A percentile compares a stretch with the other conserved stretches of the same genome.
These are phyloP conservation scores for Carex pumila DNA, from an alignment of 176 grass and related monocot species.

Conservation along the genomic window DNA sequence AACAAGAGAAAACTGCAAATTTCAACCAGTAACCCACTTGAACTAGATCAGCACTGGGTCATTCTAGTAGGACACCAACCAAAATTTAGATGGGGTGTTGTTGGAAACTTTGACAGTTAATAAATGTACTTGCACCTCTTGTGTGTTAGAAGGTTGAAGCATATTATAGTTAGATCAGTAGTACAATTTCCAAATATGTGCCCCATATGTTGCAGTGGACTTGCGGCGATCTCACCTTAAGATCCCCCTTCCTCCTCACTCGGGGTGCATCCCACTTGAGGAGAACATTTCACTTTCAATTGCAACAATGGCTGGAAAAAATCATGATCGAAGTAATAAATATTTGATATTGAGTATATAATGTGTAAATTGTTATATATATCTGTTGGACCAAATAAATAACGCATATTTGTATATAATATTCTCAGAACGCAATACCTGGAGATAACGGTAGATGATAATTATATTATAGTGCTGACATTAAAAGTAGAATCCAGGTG, in stretches of 20 bases:
- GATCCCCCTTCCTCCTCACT: neutral
- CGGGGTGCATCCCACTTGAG: neutral
- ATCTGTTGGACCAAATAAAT: neutral
- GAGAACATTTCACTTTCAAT: neutral
- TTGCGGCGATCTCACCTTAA: neutral
- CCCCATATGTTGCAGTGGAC: neutral
- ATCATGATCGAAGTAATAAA: neutral
- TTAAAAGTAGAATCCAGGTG: neutral
- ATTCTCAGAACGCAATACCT: neutral
- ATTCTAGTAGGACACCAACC: neutral
- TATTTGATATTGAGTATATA: neutral
- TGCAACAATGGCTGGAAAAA: neutral
- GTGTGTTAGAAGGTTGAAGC: neutral
- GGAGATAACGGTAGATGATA: neutral
- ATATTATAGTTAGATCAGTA: neutral
- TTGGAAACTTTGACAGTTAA: neutral
- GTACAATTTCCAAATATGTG: neutral
- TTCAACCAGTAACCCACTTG: neutral
- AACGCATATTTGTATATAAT: neutral
- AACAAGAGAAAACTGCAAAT: neutral
- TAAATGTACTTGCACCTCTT: neutral
- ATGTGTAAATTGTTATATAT: neutral
- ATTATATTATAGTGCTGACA: neutral
- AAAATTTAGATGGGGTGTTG: neutral
- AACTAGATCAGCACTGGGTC: neutral